A percentile compares a stretch with the other conserved stretches of the same genome.
These are phyloP conservation scores for Amanita subjunquillea DNA, from an alignment of 768 basidiomycete genomes.

Conservation along the genomic window DNA sequence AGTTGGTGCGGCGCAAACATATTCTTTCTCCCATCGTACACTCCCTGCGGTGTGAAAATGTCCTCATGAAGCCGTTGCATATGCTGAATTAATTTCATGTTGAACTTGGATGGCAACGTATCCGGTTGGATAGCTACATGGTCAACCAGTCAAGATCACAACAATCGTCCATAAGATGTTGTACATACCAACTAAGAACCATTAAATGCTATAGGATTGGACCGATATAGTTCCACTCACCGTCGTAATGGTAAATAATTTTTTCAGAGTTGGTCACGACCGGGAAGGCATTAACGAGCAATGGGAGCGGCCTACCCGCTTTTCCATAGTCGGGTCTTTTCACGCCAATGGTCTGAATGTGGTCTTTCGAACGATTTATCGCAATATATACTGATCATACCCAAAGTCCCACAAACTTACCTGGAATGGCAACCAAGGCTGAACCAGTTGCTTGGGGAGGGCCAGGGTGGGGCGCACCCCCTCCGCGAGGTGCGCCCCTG, in stretches of 20 bases:
- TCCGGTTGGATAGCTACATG: not conserved
- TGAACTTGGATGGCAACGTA: slow-evolving; percentile 23
- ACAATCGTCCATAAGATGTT: not conserved
- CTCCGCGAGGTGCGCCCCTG: slow-evolving; percentile 10
- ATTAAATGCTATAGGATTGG: slow-evolving; percentile 1
- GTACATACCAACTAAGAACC: slow-evolving; percentile 23
- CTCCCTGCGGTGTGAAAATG: slow-evolving; percentile 66
- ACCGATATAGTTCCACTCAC: slow-evolving; percentile 17
- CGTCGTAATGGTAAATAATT: slow-evolving; percentile 67
- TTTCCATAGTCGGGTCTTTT: slow-evolving; percentile 46
- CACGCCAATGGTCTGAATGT: slow-evolving; percentile 46
- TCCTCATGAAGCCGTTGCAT: slow-evolving; percentile 52
- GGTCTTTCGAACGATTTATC: slow-evolving; percentile 11
- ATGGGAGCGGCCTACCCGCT: slow-evolving; percentile 30
- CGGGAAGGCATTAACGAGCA: slow-evolving; percentile 40
- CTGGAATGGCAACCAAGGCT: slow-evolving; percentile 12
- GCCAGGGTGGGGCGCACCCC: slow-evolving; percentile 8
- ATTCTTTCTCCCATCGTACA: slow-evolving; percentile 77
- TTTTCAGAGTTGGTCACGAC: slow-evolving; percentile 34
- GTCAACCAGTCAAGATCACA: not conserved
- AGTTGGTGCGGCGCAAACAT: slow-evolving; percentile 52
- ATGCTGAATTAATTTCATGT: slow-evolving; percentile 57
- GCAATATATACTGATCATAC: not conserved
- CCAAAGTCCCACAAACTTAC: slow-evolving; percentile 8
- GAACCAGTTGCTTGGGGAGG: slow-evolving; percentile 11